Base-by-base conservation (phyloP, 2,329 filamentous ascomycete genomes). In the Penicillium sp. region DNA sequence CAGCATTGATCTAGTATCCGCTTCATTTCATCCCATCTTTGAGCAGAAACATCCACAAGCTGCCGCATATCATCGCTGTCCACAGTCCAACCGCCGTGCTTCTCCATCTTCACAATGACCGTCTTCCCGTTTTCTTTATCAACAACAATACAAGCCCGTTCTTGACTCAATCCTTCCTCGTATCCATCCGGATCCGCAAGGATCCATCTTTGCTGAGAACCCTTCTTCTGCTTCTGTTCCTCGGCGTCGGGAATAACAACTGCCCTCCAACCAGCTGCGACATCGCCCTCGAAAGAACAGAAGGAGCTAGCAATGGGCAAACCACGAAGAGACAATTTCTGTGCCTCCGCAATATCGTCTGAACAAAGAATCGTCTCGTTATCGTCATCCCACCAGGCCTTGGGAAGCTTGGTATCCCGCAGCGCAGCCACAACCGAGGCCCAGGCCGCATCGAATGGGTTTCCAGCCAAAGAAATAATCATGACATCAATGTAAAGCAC, bases 401-500 rank as follows among this genome's bases (percentile, higher is more conserved):
- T 78, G 0, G 94, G 94, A 10, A 99, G 76, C 55, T 81, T 84
- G 4, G 90, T 93, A 71, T 94, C 84, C 49, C 79, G 80, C 55
- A 99, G 76, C 7, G 94, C 93, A 8, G 92, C 90, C 19, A 96
- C 73, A 0, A 95, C 81, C 11, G 91, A 86, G 0, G 88, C 83
- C 92, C 93, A 97, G 0, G 91, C 90, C 0, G 90, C 89, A 67
- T 99, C 93, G 61, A 97, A 92, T 1, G 91, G 84, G 66, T 94
- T 96, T 6, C 93, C 93, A 60, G 96, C 92, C 46, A 96, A 85
- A 0, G 90, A 95, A 62, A 99, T 87, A 75, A 96, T 94, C 68
- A 97, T 83, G n/a, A 97, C 81, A 69, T 97, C 93, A 61, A 99
- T 89, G 73, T 96, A 97, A 18, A 99, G 84, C 9, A 90, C 87